phyloP scores from a whole-genome alignment of 192 early-diverging fungal species.

The Backusella tarrabulga region DNA sequence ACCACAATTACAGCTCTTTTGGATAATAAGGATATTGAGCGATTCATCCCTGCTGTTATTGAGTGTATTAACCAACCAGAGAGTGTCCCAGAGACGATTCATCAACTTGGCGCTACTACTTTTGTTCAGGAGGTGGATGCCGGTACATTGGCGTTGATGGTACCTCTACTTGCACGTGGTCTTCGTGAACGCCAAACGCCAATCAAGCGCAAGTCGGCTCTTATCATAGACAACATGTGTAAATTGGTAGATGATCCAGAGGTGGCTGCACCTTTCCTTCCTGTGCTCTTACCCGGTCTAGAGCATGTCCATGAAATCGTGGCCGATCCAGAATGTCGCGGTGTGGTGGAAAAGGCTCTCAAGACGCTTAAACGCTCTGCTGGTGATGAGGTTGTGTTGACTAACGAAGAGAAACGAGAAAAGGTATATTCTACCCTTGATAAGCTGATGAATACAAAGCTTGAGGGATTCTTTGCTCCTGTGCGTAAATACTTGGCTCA shows the following conservation, averaged over 20 bases:
- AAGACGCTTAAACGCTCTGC: conserved; percentile 62
- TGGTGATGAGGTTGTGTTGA: conserved; percentile 39
- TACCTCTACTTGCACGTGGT: conserved; percentile 71
- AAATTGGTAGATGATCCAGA: conserved; percentile 82
- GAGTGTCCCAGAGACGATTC: conserved; percentile 74
- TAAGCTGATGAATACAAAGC: conserved; percentile 47
- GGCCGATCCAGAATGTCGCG: conserved; percentile 76
- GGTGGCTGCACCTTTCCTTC: conserved; percentile 77
- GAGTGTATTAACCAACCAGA: conserved; percentile 75
- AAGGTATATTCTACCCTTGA: conserved; percentile 52
- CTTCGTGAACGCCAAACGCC: conserved; percentile 65
- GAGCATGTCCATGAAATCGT: conserved; percentile 73
- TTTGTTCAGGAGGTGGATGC: conserved; percentile 77
- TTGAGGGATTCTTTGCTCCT: conserved; percentile 44
- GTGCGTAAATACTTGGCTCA: conserved; percentile 60
- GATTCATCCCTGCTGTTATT: conserved; percentile 72
- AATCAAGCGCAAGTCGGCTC: conserved; percentile 71
- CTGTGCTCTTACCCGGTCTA: conserved; percentile 70
- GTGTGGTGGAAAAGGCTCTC: conserved; percentile 62
- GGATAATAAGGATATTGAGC: conserved; percentile 77
- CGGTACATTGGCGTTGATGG: conserved; percentile 78
- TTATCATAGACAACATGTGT: conserved; percentile 91
- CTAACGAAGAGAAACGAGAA: conserved; percentile 24
- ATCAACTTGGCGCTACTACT: conserved; percentile 76
- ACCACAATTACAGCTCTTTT: conserved; percentile 63